These are phyloP conservation scores for Mycena vulgaris DNA, from an alignment of 768 basidiomycete species.

Conservation along the genomic window DNA sequence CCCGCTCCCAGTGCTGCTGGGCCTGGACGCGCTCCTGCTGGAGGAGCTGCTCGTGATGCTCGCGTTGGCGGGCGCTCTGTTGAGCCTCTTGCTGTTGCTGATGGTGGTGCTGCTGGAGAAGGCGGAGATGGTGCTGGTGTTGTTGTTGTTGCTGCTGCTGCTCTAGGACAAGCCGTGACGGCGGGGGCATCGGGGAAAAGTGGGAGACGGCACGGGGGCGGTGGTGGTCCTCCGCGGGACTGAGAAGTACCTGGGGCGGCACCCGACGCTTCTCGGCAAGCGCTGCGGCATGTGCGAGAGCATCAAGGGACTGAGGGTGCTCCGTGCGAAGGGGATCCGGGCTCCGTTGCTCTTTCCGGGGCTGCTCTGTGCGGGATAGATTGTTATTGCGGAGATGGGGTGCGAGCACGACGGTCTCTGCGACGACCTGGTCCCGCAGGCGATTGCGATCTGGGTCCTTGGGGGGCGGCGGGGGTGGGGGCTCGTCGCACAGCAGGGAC, in stretches of 20 bases:
- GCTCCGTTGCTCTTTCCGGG: conserved; percentile 35
- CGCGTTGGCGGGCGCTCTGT: conserved; percentile 31
- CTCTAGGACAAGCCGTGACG: conserved; percentile 8
- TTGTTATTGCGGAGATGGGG: conserved; percentile 47
- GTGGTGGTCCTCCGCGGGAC: conserved; percentile 34
- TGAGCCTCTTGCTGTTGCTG: conserved; percentile 45
- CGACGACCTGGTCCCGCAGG: conserved; percentile 38
- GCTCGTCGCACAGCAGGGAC: conserved; percentile 76
- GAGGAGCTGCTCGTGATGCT: conserved; percentile 43
- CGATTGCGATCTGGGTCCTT: conserved; percentile 33
- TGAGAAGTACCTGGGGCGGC: background rate
- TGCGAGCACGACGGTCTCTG: conserved; percentile 48
- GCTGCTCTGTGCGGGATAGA: conserved; percentile 14
- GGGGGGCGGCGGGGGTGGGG: conserved; percentile 1
- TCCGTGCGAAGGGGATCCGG: too few relatives aligned
- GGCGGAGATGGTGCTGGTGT: conserved; percentile 38
- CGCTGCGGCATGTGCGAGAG: conserved; percentile 40
- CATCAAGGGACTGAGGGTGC: conserved; percentile 39
- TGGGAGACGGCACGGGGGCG: conserved; percentile 22
- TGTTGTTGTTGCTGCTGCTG: conserved; percentile 42
- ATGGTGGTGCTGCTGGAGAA: conserved; percentile 39
- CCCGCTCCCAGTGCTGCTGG: conserved; percentile 18
- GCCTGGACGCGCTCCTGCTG: conserved; percentile 42
- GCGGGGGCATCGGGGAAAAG: conserved; percentile 5
- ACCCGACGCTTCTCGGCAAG: conserved; percentile 42